These are phyloP conservation scores for Multifurca ochricompacta DNA, from an alignment of 768 basidiomycete genomes.

Conservation along the genomic window DNA sequence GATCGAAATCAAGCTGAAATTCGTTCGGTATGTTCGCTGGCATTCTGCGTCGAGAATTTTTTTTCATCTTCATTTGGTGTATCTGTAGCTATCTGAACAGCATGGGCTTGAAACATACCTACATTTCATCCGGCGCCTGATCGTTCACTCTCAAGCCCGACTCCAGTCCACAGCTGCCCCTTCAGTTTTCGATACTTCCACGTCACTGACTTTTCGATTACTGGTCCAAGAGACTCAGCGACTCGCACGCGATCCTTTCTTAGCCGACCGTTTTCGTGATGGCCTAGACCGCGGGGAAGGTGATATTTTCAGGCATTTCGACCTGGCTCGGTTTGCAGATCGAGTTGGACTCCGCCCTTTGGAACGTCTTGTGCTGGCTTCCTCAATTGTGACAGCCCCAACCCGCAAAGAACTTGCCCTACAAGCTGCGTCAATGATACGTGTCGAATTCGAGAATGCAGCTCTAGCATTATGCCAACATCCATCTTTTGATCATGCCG, in stretches of 20 bases:
- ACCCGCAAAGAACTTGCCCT: conserved; percentile 48
- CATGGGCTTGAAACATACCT: conserved; percentile 96
- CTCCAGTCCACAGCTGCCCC: conserved; percentile 52
- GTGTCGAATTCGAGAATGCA: conserved; percentile 73
- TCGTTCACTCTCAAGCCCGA: conserved; percentile 76
- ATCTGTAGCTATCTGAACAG: conserved; percentile 80
- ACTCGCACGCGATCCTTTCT: conserved; percentile 82
- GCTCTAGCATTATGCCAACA: conserved; percentile 67
- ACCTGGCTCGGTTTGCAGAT: conserved; percentile 76
- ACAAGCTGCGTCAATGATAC: conserved; percentile 61
- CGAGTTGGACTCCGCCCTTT: conserved; percentile 73
- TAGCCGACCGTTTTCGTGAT: conserved; percentile 86
- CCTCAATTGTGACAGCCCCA: conserved; percentile 62
- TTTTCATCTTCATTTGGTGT: conserved; percentile 12
- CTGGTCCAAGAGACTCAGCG: conserved; percentile 84
- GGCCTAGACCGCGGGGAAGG: conserved; percentile 85
- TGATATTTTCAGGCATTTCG: conserved; percentile 75
- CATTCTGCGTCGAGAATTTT: conserved; percentile 16
- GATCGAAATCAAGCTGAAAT: conserved; percentile 92
- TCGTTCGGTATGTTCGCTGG: conserved; percentile 64
- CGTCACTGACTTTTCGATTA: conserved; percentile 73
- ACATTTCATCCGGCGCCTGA: conserved; percentile 94
- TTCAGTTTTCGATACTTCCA: conserved; percentile 64
- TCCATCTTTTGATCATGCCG: conserved; percentile 75
- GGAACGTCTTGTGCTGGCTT: conserved; percentile 69